Evolutionary conservation across 192 early-diverging fungal species (phyloP), one percentile per base, ranked within the genome.

Genomic region (Jimgerdemannia flammicorona): DNA sequence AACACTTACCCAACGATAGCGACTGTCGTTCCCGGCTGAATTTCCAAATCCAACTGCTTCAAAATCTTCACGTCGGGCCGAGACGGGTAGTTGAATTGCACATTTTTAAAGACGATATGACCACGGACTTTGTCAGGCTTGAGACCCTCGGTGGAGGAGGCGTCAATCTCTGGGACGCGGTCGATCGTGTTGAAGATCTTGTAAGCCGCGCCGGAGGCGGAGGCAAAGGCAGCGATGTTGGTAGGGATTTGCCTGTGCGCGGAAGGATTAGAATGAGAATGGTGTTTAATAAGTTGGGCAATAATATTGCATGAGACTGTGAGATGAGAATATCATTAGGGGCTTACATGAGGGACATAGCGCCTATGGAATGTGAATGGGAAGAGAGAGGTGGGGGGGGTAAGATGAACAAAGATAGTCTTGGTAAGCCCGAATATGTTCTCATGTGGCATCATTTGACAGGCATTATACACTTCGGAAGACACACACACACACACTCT

Each of bases 31-130:
- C 97, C 96, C 4, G 93, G 86, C 43, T 81, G 71, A 65, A 96
- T 87, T 20, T 74, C 88, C 42, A 98, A 83, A 76, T 75, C 87
- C 64, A 98, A 82, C 65, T 89, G 83, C 42, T 92, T 87, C 72
- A 99, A 82, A 66, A 99, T 90, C 14, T 81, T 83, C 11, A 97
- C 92, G 64, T 96, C 95, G 0, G 91, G 91, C 6, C 94, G 91
- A 19, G 91, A 86, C 14, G 96, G 97, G 72, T 99, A 99, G 67
- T 81, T 73, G 81, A 99, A 99, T 17, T 86, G 74, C 14, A 99
- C 90, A 73, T 93, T 85, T 39, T 75, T 75, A 72, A 99, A 88
- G 79, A 91, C 91, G 68, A 96, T 93, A 7, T 87, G 80, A 43
- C 94, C 94, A 20, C 78, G 42, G 39, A 93, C 70, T 3, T 77